Evolutionary conservation across 768 basidiomycete species (phyloP).

Genomic region (Amanita pallidorosea): DNA sequence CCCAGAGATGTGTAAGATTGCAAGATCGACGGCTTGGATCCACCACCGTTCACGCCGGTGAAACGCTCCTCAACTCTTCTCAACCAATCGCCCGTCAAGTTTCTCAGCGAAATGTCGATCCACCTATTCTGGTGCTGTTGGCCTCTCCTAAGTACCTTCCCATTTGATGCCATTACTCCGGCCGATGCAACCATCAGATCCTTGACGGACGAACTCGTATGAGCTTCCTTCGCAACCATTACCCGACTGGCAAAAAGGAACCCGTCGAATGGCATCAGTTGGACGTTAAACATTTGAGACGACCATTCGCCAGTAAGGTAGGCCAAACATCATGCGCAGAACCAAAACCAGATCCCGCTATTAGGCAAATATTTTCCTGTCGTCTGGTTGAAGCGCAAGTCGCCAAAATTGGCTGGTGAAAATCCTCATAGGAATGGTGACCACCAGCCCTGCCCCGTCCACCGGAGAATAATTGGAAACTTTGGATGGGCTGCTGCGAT

Average conservation of each 20-base stretch:
- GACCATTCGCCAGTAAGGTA: slow-evolving; percentile 98
- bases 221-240: slow-evolving; percentile 98
- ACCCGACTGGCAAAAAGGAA: slow-evolving; percentile 94
- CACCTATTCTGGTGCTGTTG: slow-evolving; percentile 92
- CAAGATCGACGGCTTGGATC: slow-evolving; percentile 72
- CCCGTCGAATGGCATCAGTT: slow-evolving; percentile 98
- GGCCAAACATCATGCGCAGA: slow-evolving; percentile 94
- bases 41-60: slow-evolving; percentile 73
- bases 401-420: slow-evolving; percentile 89
- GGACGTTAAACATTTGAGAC: slow-evolving; percentile 62
- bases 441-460: slow-evolving; percentile 99
- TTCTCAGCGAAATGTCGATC: slow-evolving; percentile 86
- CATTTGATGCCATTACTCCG: slow-evolving; percentile 86
- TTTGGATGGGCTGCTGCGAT: slow-evolving; percentile 91
- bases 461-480: slow-evolving; percentile 96
- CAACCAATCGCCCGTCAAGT: slow-evolving; percentile 94
- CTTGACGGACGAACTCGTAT: slow-evolving; percentile 91
- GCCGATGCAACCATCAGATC: slow-evolving; percentile 90
- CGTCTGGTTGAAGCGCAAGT: slow-evolving; percentile 88
- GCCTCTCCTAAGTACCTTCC: slow-evolving; percentile 91
- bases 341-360: slow-evolving; percentile 94
- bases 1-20: slow-evolving; percentile 79
- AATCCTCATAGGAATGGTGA: slow-evolving; percentile 97
- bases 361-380: slow-evolving; percentile 78
- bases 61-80: slow-evolving; percentile 94